Conservation (phyloP, 768 basidiomycete genomes). For the Hortiboletus campestris region DNA sequence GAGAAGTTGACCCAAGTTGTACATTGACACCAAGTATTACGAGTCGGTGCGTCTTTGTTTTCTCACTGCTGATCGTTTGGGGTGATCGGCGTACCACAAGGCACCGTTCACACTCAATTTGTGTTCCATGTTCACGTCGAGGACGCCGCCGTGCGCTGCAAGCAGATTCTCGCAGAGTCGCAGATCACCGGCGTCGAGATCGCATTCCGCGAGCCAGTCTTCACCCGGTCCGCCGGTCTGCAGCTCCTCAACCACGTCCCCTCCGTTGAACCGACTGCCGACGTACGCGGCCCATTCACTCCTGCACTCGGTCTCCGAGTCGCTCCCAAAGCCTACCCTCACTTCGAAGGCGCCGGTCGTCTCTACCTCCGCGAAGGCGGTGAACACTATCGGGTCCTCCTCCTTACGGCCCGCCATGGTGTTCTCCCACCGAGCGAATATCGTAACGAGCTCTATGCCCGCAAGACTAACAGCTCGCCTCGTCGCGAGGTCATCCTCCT, state of each 20-base stretch:
- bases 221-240: no score
- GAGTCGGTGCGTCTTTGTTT: constrained; percentile 49
- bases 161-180: no score
- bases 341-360: not conserved
- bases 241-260: not conserved
- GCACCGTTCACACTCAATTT: constrained; percentile 93
- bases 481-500: not conserved
- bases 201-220: no score
- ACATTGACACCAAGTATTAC: constrained; percentile 86
- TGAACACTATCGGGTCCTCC: not conserved
- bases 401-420: not conserved
- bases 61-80: not conserved
- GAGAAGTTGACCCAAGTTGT: constrained; percentile 94
- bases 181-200: no score
- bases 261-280: no score
- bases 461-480: not conserved
- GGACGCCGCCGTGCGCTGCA: no score
- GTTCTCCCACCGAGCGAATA: not conserved
- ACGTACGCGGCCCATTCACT: not conserved
- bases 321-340: not conserved
- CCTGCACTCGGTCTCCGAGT: not conserved
- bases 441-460: not conserved
- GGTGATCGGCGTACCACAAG: constrained; percentile 23
- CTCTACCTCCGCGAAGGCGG: not conserved
- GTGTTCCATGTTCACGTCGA: constrained; percentile 88